These are phyloP conservation scores for Halophytophthora polymorphica DNA, from an alignment of 352 stramenopile species.

Conservation along the genomic window DNA sequence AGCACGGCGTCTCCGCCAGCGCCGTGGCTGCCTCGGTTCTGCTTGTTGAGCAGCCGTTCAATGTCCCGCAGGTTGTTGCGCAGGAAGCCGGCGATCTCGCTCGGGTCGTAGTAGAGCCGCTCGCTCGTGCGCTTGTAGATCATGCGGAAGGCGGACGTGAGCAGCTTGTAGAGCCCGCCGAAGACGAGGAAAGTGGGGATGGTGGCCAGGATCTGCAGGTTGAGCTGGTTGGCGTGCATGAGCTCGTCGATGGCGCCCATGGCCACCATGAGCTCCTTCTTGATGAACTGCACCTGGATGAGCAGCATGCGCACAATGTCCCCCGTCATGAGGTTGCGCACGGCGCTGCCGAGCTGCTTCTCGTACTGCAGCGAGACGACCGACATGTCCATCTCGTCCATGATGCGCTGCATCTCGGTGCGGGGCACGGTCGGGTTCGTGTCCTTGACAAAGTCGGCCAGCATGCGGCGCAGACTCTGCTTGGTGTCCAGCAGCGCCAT, in stretches of 20 bases:
- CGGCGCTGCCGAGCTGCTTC: constrained; percentile 53
- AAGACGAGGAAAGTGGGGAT: constrained; percentile 81
- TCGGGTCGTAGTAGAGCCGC: constrained; percentile 73
- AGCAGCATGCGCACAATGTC: constrained; percentile 87
- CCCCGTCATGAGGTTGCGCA: constrained; percentile 79
- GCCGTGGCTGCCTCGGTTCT: constrained; percentile 36
- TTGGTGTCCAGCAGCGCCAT: constrained; percentile 75
- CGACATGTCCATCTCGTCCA: constrained; percentile 72
- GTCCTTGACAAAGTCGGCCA: constrained; percentile 74
- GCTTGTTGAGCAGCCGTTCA: constrained; percentile 81
- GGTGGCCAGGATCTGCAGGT: constrained; percentile 83
- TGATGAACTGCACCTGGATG: constrained; percentile 89
- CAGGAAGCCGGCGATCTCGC: constrained; percentile 69
- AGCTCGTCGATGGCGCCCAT: constrained; percentile 86
- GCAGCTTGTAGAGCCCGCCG: constrained; percentile 63
- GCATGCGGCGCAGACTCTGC: constrained; percentile 79
- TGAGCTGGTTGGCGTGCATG: constrained; percentile 87
- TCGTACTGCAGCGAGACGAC: constrained; percentile 73
- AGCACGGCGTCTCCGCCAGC: constrained; percentile 35
- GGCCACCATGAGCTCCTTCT: constrained; percentile 86
- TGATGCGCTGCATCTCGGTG: constrained; percentile 42
- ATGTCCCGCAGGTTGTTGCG: constrained; percentile 83
- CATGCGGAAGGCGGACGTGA: constrained; percentile 57
- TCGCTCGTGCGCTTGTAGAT: constrained; percentile 79
- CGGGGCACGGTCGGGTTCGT: constrained; percentile 52